A percentile compares a stretch with the other conserved stretches of the same genome.
These are phyloP conservation scores for Metschnikowia colocasiae DNA, from an alignment of 805 yeast species.

Conservation along the genomic window DNA sequence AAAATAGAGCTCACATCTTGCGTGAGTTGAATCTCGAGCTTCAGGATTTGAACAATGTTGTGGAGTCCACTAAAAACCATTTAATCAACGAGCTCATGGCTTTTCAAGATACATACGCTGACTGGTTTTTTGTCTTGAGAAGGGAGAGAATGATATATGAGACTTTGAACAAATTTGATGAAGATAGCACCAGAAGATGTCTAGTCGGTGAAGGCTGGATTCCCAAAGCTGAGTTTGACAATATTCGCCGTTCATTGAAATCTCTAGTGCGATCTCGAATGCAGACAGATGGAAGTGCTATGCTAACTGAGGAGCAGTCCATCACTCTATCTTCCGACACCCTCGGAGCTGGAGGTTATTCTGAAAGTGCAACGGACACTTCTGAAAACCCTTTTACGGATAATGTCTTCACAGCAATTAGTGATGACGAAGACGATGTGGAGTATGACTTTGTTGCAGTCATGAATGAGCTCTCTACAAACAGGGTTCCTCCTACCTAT, in stretches of 20 bases:
- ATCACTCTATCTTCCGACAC: slow-evolving; percentile 18
- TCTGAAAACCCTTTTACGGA: slow-evolving; percentile 8
- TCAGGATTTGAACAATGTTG: slow-evolving; percentile 31
- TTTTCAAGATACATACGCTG: slow-evolving; percentile 34
- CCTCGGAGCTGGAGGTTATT: slow-evolving; percentile 13
- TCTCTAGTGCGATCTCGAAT: slow-evolving; percentile 38
- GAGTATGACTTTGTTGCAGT: slow-evolving; percentile 29
- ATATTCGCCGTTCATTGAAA: slow-evolving; percentile 38
- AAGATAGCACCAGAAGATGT: slow-evolving; percentile 62
- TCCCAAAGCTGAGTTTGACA: slow-evolving; percentile 49
- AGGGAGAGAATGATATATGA: slow-evolving; percentile 58
- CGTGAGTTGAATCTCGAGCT: slow-evolving; percentile 32
- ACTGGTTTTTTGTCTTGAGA: slow-evolving; percentile 35
- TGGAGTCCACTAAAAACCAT: slow-evolving; percentile 32
- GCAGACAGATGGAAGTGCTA: slow-evolving; percentile 5
- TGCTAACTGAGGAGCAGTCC: slow-evolving; percentile 7
- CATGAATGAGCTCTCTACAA: slow-evolving; percentile 59
- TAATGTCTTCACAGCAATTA: slow-evolving; percentile 7
- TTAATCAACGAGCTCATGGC: slow-evolving; percentile 36
- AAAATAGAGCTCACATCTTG: slow-evolving; percentile 24
- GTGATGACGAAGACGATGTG: slow-evolving; percentile 19
- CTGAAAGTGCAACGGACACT: slow-evolving; percentile 6
- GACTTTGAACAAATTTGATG: slow-evolving; percentile 62
- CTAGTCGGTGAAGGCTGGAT: slow-evolving; percentile 75
- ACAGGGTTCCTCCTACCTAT: slow-evolving; percentile 67